Evolutionary conservation across 1,139 yeast genomes (phyloP), one percentile per base, ranked within the genome.

Genomic region (Kurtzmaniella quercitrusa): DNA sequence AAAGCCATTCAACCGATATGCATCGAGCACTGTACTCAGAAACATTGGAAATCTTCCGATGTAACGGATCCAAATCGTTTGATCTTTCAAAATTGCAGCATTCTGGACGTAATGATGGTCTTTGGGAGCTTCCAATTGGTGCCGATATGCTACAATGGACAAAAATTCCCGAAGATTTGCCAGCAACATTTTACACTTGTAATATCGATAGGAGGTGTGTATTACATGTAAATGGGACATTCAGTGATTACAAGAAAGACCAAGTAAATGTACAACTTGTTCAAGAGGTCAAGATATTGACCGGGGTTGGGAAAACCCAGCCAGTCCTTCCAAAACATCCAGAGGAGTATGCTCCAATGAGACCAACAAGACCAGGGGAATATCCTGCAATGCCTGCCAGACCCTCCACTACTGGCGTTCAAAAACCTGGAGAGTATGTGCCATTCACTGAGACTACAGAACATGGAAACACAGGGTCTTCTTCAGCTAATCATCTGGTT

Each of bases 131-230:
- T 4, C 25, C 19, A 11, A 17, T 36, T 7, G 37, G 17, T 19
- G 21, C 25, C 4, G 23, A 3, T 34, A 40, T 15, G 31, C 37
- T 15, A 25, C 34, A 21, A 42, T 2, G 50, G 53, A 19, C 48
- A 50, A 15, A 31, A 14, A 34, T 81, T 12, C 85, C 87, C 0
- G 74, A 68, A 40, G 58, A 67, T 44, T 59, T 79, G 8, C 61
- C 80, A 1, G 86, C 87, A 2, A 65, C 77, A 5, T 82, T 82
- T 58, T 63, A 59, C 34, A 77, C 82, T 2, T 82, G 88, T 57
- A 81, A 81, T 55, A 71, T 82, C 14, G 56, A 69, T 3, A 63
- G 86, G 40, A 55, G 53, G n/a, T 81, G 82, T 53, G 57, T 60
- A 11, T 49, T 81, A 37, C 59, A 59, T 16, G 62, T 81, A 2